These are phyloP conservation scores for Agrostemma githago DNA, from an alignment of 148 eudicot species.

Conservation along the genomic window DNA sequence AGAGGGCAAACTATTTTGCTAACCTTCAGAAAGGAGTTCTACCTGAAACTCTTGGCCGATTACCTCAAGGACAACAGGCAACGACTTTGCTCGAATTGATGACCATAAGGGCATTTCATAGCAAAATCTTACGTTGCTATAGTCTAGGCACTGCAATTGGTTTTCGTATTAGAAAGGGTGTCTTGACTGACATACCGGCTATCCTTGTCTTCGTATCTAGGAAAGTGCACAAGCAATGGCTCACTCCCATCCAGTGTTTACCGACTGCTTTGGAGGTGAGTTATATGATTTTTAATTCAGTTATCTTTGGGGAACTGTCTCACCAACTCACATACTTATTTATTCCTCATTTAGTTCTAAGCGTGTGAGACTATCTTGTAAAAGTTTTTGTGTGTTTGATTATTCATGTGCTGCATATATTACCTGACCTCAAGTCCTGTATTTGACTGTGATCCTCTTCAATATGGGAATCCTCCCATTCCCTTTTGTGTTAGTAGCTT, in stretches of 20 bases:
- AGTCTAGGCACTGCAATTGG: slow-evolving; percentile 99
- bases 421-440: background rate
- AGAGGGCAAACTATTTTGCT: slow-evolving; percentile 86
- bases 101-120: slow-evolving; percentile 97
- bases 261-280: slow-evolving; percentile 90
- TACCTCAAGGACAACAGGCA: slow-evolving; percentile 91
- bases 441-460: background rate
- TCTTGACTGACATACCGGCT: slow-evolving; percentile 88
- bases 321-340: background rate
- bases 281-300: background rate
- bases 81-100: slow-evolving; percentile 86
- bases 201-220: slow-evolving; percentile 92
- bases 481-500: background rate
- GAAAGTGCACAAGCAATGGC: slow-evolving; percentile 99
- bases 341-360: no score
- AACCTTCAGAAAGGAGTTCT: slow-evolving; percentile 92
- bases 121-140: slow-evolving; percentile 90
- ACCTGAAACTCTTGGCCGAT: slow-evolving; percentile 62
- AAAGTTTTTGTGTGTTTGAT: background rate
- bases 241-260: slow-evolving; percentile 77
- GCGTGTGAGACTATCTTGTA: no score
- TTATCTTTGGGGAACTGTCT: background rate
- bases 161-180: slow-evolving; percentile 78
- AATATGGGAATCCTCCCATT: background rate
- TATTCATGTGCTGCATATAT: background rate